Base-by-base conservation (phyloP, 352 stramenopile genomes). In the Thalassiosira oceanica region DNA sequence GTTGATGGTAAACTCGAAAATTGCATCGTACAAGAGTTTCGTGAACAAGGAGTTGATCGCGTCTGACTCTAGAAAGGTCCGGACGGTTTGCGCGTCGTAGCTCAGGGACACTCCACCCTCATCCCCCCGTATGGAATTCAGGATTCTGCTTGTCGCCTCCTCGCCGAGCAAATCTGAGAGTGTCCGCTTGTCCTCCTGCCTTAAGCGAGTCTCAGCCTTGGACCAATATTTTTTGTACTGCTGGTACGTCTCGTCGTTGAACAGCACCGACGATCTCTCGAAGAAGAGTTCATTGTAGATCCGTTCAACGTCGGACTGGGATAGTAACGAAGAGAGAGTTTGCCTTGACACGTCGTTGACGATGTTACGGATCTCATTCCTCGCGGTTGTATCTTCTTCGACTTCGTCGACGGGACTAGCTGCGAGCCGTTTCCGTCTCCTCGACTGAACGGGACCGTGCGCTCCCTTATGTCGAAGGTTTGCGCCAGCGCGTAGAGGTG, bases 1-100 rank as follows among this genome's bases (percentile, higher is more conserved):
- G 8, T 70, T 81, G 39, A 70, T 71, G 15, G 74, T 77, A 44
- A 86, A 86, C 61, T 86, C 74, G 41, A 74, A 82, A 13, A 86
- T 86, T 5, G 64, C 78, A 63, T 86, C 78, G 55, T 80, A 86
- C 21, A 86, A 44, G 10, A 82, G 41, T 46, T 63, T 36, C 35
- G 74, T 65, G 36, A 86, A 84, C 11, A 86, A 52, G 3, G 61
- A 70, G 18, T 84, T 84, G 24, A 86, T 57, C 1, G 78, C 78
- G 45, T 84, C 74, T 44, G 60, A 78, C 45, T 68, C 50, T 1
- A 86, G 41, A 64, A 86, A 86, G 7, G 78, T 46, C 18, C 36
- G 44, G 36, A 86, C 78, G 10, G 74, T 75, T 26, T 80, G 56
- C 33, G 51, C 28, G 63, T 86, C 78, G 50, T 86, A 86, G 5